These are phyloP conservation scores for Xylaria curta DNA, from an alignment of 495 filamentous ascomycete genomes.

Conservation along the genomic window DNA sequence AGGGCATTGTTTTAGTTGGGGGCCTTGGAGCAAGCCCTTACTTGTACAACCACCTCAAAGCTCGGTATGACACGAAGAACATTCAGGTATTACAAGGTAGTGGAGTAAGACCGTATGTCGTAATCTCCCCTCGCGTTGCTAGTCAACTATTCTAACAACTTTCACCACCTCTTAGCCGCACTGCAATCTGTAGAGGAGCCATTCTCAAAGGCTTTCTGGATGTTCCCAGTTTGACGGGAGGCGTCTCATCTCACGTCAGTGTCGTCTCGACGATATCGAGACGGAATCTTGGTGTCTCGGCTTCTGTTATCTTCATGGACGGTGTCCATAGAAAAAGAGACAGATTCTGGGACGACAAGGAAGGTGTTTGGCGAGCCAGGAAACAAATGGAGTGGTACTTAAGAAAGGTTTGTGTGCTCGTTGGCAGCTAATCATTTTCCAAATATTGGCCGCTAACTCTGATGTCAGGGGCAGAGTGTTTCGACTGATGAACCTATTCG, in stretches of 20 bases:
- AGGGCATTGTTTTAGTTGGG: conserved; percentile 2
- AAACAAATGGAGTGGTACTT: no score
- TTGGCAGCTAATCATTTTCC: no score
- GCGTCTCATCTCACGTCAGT: neutral
- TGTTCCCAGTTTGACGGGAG: neutral
- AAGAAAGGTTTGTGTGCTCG: no score
- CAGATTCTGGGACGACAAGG: neutral
- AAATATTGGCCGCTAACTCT: no score
- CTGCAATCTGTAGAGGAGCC: neutral
- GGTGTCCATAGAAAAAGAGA: neutral
- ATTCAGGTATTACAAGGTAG: conserved; percentile 1
- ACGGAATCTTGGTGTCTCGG: neutral
- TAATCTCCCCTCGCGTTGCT: neutral
- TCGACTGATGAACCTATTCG: no score
- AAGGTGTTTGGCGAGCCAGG: no score
- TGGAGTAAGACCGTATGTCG: conserved; percentile 5
- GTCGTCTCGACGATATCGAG: conserved; percentile 6
- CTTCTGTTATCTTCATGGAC: neutral
- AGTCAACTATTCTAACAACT: neutral
- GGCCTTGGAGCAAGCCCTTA: conserved; percentile 5
- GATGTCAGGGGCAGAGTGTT: no score
- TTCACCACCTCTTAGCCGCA: neutral
- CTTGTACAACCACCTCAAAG: neutral
- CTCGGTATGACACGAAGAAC: neutral
- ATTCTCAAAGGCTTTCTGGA: conserved; percentile 9